A percentile compares a stretch with the other conserved stretches of the same genome.
Conservation (phyloP, 2,329 filamentous ascomycete genomes). For the Stemphylium vesicarium region DNA sequence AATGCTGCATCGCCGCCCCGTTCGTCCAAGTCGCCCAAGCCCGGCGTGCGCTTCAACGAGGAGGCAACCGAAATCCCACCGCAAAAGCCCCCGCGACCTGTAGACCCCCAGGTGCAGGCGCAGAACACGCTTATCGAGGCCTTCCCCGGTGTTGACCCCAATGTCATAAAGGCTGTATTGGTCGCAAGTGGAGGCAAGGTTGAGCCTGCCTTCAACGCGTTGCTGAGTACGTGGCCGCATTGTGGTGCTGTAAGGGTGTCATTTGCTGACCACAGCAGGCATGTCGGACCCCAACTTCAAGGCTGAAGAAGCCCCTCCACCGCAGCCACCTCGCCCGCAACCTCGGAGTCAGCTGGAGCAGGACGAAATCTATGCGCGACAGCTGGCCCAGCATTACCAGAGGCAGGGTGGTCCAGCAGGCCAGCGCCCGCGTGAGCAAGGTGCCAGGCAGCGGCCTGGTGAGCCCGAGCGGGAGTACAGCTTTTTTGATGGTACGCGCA, state of each 20-base stretch:
- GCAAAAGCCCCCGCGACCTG: constrained; percentile 79
- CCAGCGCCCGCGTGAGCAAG: constrained; percentile 41
- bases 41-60: constrained; percentile 56
- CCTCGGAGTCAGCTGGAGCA: constrained; percentile 83
- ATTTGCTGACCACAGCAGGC: constrained; percentile 43
- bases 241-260: background rate
- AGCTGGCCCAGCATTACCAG: constrained; percentile 90
- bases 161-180: constrained; percentile 86
- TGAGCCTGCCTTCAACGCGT: constrained; percentile 93
- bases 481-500: constrained; percentile 76
- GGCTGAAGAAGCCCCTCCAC: constrained; percentile 65
- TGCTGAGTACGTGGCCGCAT: constrained; percentile 68
- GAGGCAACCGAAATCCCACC: constrained; percentile 64
- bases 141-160: constrained; percentile 80
- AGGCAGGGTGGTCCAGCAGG: constrained; percentile 34
- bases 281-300: constrained; percentile 63
- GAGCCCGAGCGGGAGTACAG: constrained; percentile 73
- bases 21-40: constrained; percentile 49
- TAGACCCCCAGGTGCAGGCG: constrained; percentile 82
- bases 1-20: constrained; percentile 45
- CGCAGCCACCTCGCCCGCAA: constrained; percentile 78
- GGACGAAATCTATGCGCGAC: constrained; percentile 89
- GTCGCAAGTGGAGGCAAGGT: constrained; percentile 84
- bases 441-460: constrained; percentile 60
- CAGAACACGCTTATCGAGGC: constrained; percentile 90